These are phyloP conservation scores for Comarum palustre DNA, from an alignment of 306 rosid genomes.

Conservation along the genomic window DNA sequence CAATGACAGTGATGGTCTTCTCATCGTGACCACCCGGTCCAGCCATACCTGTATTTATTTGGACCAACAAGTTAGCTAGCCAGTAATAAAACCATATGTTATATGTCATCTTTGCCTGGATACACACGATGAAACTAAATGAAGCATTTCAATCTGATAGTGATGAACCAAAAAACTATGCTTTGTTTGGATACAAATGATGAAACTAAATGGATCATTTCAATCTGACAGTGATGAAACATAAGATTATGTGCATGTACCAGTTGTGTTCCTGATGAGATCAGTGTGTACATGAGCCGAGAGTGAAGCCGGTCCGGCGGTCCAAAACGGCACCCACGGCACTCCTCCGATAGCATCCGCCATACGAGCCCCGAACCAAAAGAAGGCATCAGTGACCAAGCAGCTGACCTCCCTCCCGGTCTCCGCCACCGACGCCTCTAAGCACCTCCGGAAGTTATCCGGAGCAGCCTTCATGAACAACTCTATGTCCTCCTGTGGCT, in stretches of 20 bases:
- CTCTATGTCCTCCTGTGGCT: constrained; percentile 28
- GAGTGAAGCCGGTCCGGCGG: constrained; percentile 24
- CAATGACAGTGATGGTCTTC: constrained; percentile 18
- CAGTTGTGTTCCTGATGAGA: constrained; percentile 3
- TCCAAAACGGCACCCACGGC: constrained; percentile 28
- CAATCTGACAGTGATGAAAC: neutral
- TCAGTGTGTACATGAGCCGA: constrained; percentile 27
- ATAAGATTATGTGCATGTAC: neutral
- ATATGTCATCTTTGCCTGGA: too few relatives aligned
- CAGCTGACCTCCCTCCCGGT: constrained; percentile 22
- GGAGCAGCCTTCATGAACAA: constrained; percentile 23
- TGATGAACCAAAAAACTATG: neutral
- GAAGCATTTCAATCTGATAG: neutral
- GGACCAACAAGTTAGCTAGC: neutral
- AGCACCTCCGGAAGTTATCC: constrained; percentile 8
- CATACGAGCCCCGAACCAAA: constrained; percentile 26
- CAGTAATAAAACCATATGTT: neutral
- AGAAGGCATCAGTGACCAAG: constrained; percentile 29
- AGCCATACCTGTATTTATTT: constrained; percentile 3
- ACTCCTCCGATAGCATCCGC: constrained; percentile 22
- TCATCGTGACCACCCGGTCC: constrained; percentile 10
- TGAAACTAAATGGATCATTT: neutral
- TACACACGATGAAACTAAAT: neutral
- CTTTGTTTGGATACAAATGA: neutral
- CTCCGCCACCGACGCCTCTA: constrained; percentile 14